Base-by-base conservation (phyloP, 345 rosid genomes). In the Fremontodendron californicum region DNA sequence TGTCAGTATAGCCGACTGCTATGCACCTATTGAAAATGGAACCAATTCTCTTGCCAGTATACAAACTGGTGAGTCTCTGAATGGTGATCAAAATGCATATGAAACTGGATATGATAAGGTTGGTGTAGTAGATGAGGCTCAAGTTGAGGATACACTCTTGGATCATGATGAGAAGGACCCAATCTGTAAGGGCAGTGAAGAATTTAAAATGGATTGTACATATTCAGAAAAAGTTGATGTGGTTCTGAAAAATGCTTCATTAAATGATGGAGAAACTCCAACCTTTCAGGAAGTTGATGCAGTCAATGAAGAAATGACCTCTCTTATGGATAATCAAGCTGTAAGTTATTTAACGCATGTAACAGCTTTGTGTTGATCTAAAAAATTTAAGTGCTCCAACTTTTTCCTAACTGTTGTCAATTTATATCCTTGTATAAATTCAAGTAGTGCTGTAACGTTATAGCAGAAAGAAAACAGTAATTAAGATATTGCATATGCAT, bases 301-400 rank as follows among this genome's bases (percentile, higher is more conserved):
- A 77, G 74, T 40, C 75, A 85, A 84, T 81, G 77, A 43, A 51
- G 91, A 78, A 71, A 73, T 8, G 84, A 78, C 77, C 73, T 76
- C 69, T 81, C 27, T 78, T 75, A 57, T 31, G 60, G 85, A 75
- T 75, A 81, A 88, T 81, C 74, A 46, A 64, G 78, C 66, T 69
- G 98, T 90, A 90, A 87, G 92, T 85, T 68, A 48, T 42, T 11
- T 66, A 43, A 21, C 2, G 13, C 57, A 0, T 6, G 4, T 60
- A 48, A 81, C 31, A 40, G 55, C 51, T 42, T 51, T 9, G 12
- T 31, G 37, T 57, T 58, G 46, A 43, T 43, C 12, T 40, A 58
- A 58, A 35, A 1, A 31, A 54, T 52, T 64, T 33, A 70, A 18
- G 23, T 71, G 60, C 58, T 48, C 18, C 12, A 46, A 29, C 55